Conservation (phyloP, 2,329 filamentous ascomycete genomes). For the Beauveria scarabaeidicola region DNA sequence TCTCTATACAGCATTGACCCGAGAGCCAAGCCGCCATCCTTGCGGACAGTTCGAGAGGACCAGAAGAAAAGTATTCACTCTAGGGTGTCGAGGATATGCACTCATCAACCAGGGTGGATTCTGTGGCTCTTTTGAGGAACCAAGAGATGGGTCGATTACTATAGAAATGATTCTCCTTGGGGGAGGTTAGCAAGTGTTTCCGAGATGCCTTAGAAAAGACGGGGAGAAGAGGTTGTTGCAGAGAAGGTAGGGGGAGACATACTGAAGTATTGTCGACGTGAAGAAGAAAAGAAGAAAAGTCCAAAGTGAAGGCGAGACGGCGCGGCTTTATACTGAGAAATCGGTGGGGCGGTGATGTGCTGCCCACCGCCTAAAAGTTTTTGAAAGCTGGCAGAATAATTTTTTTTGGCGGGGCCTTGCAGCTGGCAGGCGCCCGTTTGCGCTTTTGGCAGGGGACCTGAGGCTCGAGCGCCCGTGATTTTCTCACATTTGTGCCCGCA, state of each 20-base stretch:
- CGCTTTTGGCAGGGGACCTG: neutral
- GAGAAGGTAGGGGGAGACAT: slow-evolving; percentile 27
- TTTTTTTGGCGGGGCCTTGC: slow-evolving; percentile 1
- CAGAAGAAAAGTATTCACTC: slow-evolving; percentile 62
- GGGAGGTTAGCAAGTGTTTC: slow-evolving; percentile 17
- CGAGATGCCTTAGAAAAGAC: neutral
- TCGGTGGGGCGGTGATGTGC: slow-evolving; percentile 13
- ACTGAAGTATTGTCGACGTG: slow-evolving; percentile 57
- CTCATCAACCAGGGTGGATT: slow-evolving; percentile 94
- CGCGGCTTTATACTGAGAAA: slow-evolving; percentile 32
- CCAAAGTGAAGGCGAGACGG: slow-evolving; percentile 22
- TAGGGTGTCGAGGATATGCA: slow-evolving; percentile 75
- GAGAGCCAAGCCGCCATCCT: slow-evolving; percentile 44
- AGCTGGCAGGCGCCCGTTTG: neutral
- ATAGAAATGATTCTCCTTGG: slow-evolving; percentile 89
- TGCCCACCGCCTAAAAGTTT: slow-evolving; percentile 25
- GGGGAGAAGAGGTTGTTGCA: neutral
- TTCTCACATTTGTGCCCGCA: neutral
- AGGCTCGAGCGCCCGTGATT: neutral
- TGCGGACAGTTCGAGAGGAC: slow-evolving; percentile 53
- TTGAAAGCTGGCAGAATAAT: slow-evolving; percentile 14
- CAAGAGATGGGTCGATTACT: slow-evolving; percentile 88
- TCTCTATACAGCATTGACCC: slow-evolving; percentile 59
- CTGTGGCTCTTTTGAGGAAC: slow-evolving; percentile 88
- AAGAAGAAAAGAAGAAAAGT: slow-evolving; percentile 43